A percentile compares a stretch with the other conserved stretches of the same genome.
Conservation (phyloP, 2,329 filamentous ascomycete genomes). For the Phialocephala sp. region DNA sequence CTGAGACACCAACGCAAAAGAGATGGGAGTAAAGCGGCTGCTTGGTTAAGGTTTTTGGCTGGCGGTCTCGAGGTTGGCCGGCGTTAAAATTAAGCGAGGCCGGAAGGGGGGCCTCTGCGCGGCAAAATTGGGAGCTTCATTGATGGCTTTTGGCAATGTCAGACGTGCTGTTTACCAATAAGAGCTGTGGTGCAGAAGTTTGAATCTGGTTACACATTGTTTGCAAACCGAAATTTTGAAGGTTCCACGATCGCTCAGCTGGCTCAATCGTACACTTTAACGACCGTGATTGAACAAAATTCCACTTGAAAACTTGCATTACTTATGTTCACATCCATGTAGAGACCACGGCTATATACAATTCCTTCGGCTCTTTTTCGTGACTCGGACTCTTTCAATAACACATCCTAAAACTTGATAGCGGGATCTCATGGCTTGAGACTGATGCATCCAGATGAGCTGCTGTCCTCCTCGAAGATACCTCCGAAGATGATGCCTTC, state of each 20-base stretch:
- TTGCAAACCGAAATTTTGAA: not conserved
- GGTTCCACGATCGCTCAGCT: too few relatives aligned
- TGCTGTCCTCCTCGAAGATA: slow-evolving; percentile 58
- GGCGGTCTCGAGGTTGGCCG: not conserved
- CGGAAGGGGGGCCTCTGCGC: not conserved
- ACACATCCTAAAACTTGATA: not conserved
- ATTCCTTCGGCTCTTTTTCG: not conserved
- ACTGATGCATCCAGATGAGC: slow-evolving; percentile 45
- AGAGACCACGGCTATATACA: not conserved
- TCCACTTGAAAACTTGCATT: too few relatives aligned
- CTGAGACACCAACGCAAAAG: not conserved
- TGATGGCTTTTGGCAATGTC: not conserved
- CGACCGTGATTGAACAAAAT: too few relatives aligned
- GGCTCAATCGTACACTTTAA: too few relatives aligned
- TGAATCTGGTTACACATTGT: not conserved
- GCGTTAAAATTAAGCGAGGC: not conserved
- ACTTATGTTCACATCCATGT: too few relatives aligned
- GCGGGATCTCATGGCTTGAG: slow-evolving; percentile 7
- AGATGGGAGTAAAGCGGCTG: not conserved
- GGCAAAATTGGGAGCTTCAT: not conserved
- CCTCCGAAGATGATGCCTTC: slow-evolving; percentile 60
- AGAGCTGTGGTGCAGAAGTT: not conserved
- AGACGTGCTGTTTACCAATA: not conserved
- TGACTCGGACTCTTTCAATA: not conserved
- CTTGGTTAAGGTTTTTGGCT: not conserved